These are phyloP conservation scores for Incumbomyces delicatus DNA, from an alignment of 2,329 filamentous ascomycete genomes.

Conservation along the genomic window DNA sequence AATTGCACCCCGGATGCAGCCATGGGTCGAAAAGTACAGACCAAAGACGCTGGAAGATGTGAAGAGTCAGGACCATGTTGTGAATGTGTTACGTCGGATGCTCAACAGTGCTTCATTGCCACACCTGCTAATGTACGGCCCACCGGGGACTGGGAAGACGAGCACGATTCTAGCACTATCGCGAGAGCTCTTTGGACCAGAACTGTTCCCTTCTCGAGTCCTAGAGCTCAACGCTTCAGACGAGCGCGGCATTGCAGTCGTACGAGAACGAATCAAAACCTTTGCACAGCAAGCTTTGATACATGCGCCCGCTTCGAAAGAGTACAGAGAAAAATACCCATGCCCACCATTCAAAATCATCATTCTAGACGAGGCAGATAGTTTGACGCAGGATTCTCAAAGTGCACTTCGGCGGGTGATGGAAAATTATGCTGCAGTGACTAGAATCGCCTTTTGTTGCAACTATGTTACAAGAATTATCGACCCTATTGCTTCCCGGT, in stretches of 20 bases:
- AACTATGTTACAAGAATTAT: conserved; percentile 99
- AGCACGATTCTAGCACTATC: conserved; percentile 94
- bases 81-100: conserved; percentile 82
- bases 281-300: conserved; percentile 52
- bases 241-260: conserved; percentile 93
- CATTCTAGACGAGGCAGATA: conserved; percentile 89
- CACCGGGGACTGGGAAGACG: conserved; percentile 94
- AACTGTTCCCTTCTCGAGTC: conserved; percentile 86
- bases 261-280: conserved; percentile 95
- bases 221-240: conserved; percentile 98
- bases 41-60: conserved; percentile 92
- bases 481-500: conserved; percentile 84
- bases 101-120: conserved; percentile 93
- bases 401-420: conserved; percentile 86
- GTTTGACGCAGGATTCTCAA: conserved; percentile 98
- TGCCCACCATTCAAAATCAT: conserved; percentile 99
- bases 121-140: conserved; percentile 99
- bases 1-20: conserved; percentile 60
- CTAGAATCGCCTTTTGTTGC: conserved; percentile 92
- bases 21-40: conserved; percentile 93
- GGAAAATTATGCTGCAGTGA: conserved; percentile 96
- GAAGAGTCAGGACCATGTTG: conserved; percentile 93
- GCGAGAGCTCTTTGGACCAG: conserved; percentile 93
- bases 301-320: conserved; percentile 19
- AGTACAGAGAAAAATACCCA: conserved; percentile 57